phyloP scores from a whole-genome alignment of 164 flowering plant genomes.

The Brasenia schreberi region DNA sequence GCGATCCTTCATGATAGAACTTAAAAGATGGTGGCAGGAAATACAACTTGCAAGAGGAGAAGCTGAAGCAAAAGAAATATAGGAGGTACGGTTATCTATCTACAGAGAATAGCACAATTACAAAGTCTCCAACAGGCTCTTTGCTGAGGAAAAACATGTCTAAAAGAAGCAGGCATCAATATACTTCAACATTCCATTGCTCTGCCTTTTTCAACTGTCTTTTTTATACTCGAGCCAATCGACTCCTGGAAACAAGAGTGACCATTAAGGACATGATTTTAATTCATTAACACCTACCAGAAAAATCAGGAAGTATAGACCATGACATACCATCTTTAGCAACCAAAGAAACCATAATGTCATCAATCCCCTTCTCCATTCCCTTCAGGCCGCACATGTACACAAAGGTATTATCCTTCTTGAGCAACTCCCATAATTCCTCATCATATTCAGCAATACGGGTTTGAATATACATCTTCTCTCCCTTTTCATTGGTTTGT shows the following conservation, averaged over 20 bases:
- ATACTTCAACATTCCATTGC: conserved; percentile 99
- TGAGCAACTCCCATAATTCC: conserved; percentile 87
- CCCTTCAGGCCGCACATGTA: conserved; percentile 98
- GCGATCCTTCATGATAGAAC: conserved; percentile 1
- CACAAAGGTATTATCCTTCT: conserved; percentile 88
- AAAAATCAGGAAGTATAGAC: too few relatives aligned
- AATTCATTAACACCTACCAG: background rate
- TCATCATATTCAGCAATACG: conserved; percentile 91
- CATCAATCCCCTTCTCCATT: conserved; percentile 99
- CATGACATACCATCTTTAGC: conserved; percentile 58
- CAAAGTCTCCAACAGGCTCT: background rate
- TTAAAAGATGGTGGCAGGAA: conserved; percentile 5
- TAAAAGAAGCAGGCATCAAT: conserved; percentile 23
- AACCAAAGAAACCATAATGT: conserved; percentile 75
- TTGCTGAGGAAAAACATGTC: background rate
- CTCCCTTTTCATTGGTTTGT: conserved; percentile 80
- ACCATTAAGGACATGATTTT: too few relatives aligned
- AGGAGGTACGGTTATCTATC: conserved; percentile 12
- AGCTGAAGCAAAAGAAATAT: too few relatives aligned
- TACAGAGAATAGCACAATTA: conserved; percentile 8
- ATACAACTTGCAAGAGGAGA: conserved; percentile 3
- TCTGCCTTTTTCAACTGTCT: conserved; percentile 79
- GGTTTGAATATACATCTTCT: conserved; percentile 98
- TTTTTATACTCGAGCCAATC: conserved; percentile 81
- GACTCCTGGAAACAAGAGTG: conserved; percentile 36